Conservation (phyloP, 2,329 filamentous ascomycete species). For the Colletotrichum tropicicola region DNA sequence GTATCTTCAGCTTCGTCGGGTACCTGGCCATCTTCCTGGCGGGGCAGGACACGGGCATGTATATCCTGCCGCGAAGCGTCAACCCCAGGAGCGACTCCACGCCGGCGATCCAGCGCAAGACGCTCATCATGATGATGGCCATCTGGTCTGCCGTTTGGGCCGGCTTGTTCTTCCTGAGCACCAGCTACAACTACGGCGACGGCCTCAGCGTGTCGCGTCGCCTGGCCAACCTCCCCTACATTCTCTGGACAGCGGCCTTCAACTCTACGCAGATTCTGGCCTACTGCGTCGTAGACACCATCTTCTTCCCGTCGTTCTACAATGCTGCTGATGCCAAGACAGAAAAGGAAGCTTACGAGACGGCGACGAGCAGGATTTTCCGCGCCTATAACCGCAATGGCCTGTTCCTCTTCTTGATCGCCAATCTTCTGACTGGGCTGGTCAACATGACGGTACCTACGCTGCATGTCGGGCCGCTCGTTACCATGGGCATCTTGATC, state of each 20-base stretch:
- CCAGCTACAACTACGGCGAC: conserved; percentile 74
- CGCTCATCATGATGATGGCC: conserved; percentile 70
- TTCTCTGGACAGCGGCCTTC: conserved; percentile 92
- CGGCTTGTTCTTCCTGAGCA: conserved; percentile 74
- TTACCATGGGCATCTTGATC: conserved; percentile 78
- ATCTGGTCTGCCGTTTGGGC: conserved; percentile 75
- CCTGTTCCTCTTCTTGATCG: conserved; percentile 82
- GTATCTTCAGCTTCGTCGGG: conserved; percentile 92
- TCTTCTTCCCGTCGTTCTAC: conserved; percentile 80
- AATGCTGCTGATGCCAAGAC: conserved; percentile 61
- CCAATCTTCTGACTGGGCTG: conserved; percentile 88
- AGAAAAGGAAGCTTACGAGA: conserved; percentile 71
- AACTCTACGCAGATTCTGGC: conserved; percentile 84
- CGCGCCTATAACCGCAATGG: conserved; percentile 90
- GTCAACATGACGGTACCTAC: conserved; percentile 91
- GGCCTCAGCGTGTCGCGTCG: conserved; percentile 84
- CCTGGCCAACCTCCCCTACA: conserved; percentile 91
- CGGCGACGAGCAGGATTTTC: conserved; percentile 83
- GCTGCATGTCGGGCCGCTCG: conserved; percentile 70
- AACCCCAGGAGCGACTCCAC: conserved; percentile 51
- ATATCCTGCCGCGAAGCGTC: conserved; percentile 73
- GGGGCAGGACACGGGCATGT: conserved; percentile 84
- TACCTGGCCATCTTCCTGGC: conserved; percentile 95
- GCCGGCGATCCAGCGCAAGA: conserved; percentile 58
- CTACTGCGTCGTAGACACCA: conserved; percentile 80